Evolutionary conservation across 2,329 filamentous ascomycete species (phyloP), one percentile per base, ranked within the genome.

Genomic region (Colletotrichum sojae): DNA sequence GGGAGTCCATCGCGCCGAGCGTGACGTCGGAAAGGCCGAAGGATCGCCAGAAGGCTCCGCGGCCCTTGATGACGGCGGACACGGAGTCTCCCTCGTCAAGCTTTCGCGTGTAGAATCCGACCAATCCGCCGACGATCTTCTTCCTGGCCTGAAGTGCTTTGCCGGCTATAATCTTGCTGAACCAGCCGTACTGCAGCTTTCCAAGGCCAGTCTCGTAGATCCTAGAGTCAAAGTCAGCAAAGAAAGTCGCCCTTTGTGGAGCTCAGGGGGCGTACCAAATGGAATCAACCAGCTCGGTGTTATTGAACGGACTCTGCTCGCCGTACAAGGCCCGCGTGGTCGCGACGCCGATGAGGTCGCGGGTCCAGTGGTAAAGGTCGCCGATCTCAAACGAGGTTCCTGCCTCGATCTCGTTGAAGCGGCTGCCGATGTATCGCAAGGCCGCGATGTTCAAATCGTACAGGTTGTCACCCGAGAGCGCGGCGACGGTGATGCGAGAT

Each of bases 251-350:
- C 40, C 12, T 43, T 5, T 13, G 2, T 16, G 5, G 40, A 43
- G 16, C 18, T 2, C 2, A 5, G 27, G 16, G 4, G 1, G 12
- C 46, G 0, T 46, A 65, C 62, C 62, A 65, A 18, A 65, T 65
- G 9, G 16, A 27, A 4, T 65, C 55, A 13, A 65, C 62, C 5
- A 65, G 20, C 18, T 60, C 46, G 4, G 16, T 6, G 0, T 65
- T 46, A 46, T 75, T 76, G 55, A 84, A 76, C 0, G 84, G 83
- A 61, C 85, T 85, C 8, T 82, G 71, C 0, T 80, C 76, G 4
- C 85, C 84, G 54, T 80, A 85, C 22, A 87, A 72, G 0, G 80
- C 79, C 15, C 76, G 70, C 15, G 77, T 76, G 0, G 81, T 82
- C 0, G 82, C 80, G 6, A 77, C 66, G 2, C 81, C 81, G 55